Evolutionary conservation across 345 rosid genomes (phyloP), one percentile per base, ranked within the genome.

Genomic region (Lepidium sativum): DNA sequence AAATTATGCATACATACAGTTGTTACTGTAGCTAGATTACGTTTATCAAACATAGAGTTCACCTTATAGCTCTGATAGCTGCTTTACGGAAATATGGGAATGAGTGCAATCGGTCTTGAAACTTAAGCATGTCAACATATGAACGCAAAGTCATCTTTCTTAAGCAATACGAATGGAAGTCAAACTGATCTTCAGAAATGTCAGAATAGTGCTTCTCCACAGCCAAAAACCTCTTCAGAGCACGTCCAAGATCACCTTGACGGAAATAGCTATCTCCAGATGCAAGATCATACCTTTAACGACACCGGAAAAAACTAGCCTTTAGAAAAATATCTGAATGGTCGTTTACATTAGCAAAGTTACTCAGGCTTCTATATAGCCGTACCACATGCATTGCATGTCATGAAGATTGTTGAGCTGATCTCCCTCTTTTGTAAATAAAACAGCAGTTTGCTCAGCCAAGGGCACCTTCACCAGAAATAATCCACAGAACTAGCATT

Each of bases 311-410:
- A 49, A 47, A 56, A 42, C 47, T 21, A 53, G 57, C 27, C 52
- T 67, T 67, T 27, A 67, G 52, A 61, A 67, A 60, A 31, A 39
- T 12, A 48, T 59, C 20, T 56, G 60, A 45, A 54, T 29, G 45
- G 70, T 40, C 52, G 29, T 48, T 67, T 6, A 63, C 39, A 54
- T 25, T 9, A 41, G 15, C 27, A 34, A 59, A 40, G 25, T 15
- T 51, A 37, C 25, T 54, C 45, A 9, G 40, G 44, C 70, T 51
- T 73, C 70, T 65, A 56, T 15, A 74, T 42, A 73, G 43, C 72
- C 80, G 37, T 60, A 95, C 99, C 99, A 95, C 99, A 91, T 95
- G 98, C 98, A 95, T 78, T 95, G 99, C 99, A 95, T 95, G 79
- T 95, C 99, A 80, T 95, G 97, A 71, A 95, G 96, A 81, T 87